phyloP scores from a whole-genome alignment of 495 filamentous ascomycete species.

The Penicillium soppii region DNA sequence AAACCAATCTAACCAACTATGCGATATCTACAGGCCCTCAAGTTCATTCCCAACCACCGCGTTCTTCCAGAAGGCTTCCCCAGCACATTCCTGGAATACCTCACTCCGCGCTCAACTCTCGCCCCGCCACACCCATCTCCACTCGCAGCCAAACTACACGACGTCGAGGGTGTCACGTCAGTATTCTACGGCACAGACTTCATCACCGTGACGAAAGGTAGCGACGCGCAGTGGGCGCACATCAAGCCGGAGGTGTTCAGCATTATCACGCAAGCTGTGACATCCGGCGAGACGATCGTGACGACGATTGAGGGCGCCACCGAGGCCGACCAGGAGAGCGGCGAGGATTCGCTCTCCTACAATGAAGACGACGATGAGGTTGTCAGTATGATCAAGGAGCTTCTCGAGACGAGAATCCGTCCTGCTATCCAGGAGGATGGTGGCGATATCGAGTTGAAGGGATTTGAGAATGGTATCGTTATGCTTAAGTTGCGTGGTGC shows the following conservation, averaged over 20 bases:
- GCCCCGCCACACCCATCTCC: conserved; percentile 91
- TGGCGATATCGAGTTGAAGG: conserved; percentile 91
- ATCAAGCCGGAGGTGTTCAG: conserved; percentile 94
- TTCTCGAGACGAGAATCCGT: conserved; percentile 92
- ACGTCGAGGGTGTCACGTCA: conserved; percentile 84
- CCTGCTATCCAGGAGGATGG: conserved; percentile 97
- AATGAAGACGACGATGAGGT: conserved; percentile 90
- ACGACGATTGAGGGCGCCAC: conserved; percentile 63
- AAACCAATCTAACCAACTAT: background rate
- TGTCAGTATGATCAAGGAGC: conserved; percentile 95
- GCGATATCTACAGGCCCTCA: conserved; percentile 57
- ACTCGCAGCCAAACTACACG: conserved; percentile 82
- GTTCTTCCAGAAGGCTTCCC: conserved; percentile 72
- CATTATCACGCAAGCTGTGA: conserved; percentile 88
- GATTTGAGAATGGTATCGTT: conserved; percentile 85
- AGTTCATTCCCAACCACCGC: conserved; percentile 86
- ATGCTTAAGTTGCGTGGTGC: conserved; percentile 86
- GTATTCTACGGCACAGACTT: conserved; percentile 97
- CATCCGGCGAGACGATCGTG: conserved; percentile 77
- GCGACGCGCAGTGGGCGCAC: conserved; percentile 87
- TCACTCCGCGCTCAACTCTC: conserved; percentile 82
- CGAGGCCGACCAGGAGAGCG: conserved; percentile 53
- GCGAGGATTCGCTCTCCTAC: conserved; percentile 67
- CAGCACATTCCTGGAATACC: conserved; percentile 84
- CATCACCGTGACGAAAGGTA: conserved; percentile 91